These are phyloP conservation scores for Kalmusia sp. DNA, from an alignment of 2,329 filamentous ascomycete genomes.

Conservation along the genomic window DNA sequence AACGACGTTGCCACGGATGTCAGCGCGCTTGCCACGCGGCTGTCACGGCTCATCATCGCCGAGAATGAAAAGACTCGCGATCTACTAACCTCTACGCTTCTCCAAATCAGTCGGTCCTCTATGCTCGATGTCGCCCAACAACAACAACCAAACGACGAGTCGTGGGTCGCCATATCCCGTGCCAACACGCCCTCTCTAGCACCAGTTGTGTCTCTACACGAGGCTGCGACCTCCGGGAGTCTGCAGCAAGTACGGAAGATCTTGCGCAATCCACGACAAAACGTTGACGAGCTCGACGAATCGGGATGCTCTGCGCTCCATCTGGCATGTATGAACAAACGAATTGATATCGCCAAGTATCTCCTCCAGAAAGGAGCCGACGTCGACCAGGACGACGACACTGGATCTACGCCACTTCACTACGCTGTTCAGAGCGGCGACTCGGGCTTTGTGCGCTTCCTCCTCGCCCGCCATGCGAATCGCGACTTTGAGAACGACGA, in stretches of 20 bases:
- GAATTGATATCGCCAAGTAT: neutral
- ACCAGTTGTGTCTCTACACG: neutral
- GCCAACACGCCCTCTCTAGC: neutral
- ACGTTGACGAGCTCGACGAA: constrained; percentile 3
- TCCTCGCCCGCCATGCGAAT: neutral
- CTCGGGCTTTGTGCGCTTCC: constrained; percentile 1
- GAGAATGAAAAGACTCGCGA: constrained; percentile 4
- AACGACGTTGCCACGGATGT: neutral
- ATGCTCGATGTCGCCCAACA: neutral
- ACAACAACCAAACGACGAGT: neutral
- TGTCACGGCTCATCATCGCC: constrained; percentile 4
- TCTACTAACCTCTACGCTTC: neutral
- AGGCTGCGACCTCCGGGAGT: neutral
- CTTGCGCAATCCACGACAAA: neutral
- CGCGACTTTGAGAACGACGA: constrained; percentile 1
- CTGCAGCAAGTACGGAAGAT: constrained; percentile 2
- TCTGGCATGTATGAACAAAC: neutral
- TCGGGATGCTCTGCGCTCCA: neutral
- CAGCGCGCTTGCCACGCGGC: neutral
- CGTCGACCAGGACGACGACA: constrained; percentile 3
- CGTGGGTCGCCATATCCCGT: neutral
- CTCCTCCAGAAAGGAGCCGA: constrained; percentile 1
- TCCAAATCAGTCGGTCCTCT: neutral
- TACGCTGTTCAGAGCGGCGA: constrained; percentile 3
- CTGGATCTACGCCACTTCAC: neutral